A percentile compares a stretch with the other conserved stretches of the same genome.
phyloP scores from a whole-genome alignment of 495 filamentous ascomycete species.

The Penicillium antarcticum region DNA sequence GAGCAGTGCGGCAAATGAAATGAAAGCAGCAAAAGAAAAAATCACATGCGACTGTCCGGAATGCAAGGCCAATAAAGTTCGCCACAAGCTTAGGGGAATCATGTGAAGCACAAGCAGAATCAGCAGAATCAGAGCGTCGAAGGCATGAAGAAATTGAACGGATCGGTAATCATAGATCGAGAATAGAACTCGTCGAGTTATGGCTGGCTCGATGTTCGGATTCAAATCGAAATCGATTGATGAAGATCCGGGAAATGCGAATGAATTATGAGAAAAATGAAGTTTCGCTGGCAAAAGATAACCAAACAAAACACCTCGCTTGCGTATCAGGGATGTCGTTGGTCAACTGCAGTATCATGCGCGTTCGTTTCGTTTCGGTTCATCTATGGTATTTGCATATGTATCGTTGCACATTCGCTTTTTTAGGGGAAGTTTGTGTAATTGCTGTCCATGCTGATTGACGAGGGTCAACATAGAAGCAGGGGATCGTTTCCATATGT shows the following conservation, averaged over 20 bases:
- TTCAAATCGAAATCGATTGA: constrained; percentile 3
- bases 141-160: background rate
- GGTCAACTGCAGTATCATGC: constrained; percentile 24
- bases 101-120: constrained; percentile 3
- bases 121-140: constrained; percentile 1
- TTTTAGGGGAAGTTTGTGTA: constrained; percentile 6
- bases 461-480: background rate
- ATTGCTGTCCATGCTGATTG: background rate
- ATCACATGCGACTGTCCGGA: constrained; percentile 1
- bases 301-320: constrained; percentile 35
- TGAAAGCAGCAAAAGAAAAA: background rate
- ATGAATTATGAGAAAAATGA: constrained; percentile 5
- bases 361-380: constrained; percentile 31
- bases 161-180: background rate
- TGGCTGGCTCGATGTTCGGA: background rate
- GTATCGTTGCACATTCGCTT: constrained; percentile 28
- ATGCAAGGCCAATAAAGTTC: constrained; percentile 9
- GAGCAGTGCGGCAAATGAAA: background rate
- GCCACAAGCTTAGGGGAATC: constrained; percentile 4
- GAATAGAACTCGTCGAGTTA: background rate
- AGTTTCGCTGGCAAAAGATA: constrained; percentile 20
- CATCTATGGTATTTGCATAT: constrained; percentile 29
- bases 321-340: constrained; percentile 26
- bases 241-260: constrained; percentile 3
- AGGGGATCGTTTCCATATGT: constrained; percentile 7